Evolutionary conservation across 176 grass and related monocot genomes (phyloP).

Genomic region (Raddia guianensis): DNA sequence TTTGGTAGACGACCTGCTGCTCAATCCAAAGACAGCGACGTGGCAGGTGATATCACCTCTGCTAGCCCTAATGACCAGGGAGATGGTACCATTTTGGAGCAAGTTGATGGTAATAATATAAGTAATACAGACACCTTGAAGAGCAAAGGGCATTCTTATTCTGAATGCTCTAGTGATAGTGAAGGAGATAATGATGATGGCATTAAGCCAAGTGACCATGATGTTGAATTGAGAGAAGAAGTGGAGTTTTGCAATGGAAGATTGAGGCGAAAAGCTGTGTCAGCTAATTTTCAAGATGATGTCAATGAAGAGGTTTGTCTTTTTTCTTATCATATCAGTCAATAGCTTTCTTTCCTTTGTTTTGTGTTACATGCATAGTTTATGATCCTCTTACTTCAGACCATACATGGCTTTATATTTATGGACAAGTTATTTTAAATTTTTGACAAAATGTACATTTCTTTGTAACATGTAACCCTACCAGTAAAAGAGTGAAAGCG

Average conservation of each 20-base stretch:
- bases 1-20: conserved; percentile 57
- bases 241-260: conserved; percentile 66
- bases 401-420: conserved; percentile 11
- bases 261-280: conserved; percentile 81
- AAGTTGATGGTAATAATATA: conserved; percentile 42
- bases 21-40: conserved; percentile 33
- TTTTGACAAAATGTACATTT: conserved; percentile 10
- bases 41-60: conserved; percentile 30
- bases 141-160: conserved; percentile 51
- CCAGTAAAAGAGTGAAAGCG: background rate
- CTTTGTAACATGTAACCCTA: conserved; percentile 15
- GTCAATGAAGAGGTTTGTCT: conserved; percentile 38
- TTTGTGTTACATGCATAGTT: background rate
- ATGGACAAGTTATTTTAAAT: background rate
- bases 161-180: conserved; percentile 59
- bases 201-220: conserved; percentile 35
- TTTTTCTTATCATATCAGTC: conserved; percentile 27
- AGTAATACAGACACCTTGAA: conserved; percentile 37
- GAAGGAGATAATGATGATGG: conserved; percentile 47
- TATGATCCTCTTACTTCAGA: conserved; percentile 27
- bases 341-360: conserved; percentile 32
- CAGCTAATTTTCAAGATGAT: conserved; percentile 70
- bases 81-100: conserved; percentile 30
- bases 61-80: conserved; percentile 35
- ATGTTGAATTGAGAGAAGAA: conserved; percentile 67